Percentiles rank a stretch among this genome's conserved stretches.
phyloP scores from a whole-genome alignment of 305 asterid genomes.

The Solanum hybrid region DNA sequence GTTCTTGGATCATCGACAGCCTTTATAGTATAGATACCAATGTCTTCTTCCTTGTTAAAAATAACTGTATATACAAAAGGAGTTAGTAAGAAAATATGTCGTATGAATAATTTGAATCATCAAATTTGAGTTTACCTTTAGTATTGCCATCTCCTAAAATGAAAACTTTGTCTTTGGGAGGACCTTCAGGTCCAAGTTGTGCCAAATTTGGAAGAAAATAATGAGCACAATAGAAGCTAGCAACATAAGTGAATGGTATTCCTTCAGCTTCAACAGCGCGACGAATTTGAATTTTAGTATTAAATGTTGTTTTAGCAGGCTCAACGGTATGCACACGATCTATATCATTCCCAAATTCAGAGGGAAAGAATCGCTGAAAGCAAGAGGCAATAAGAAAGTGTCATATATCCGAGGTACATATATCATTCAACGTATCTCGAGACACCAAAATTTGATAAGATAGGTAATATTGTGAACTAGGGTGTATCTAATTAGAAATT shows the following conservation, averaged over 20 bases:
- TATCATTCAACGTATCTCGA: no score
- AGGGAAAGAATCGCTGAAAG: slow-evolving; percentile 17
- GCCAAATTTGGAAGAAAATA: slow-evolving; percentile 9
- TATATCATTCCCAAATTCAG: slow-evolving; percentile 18
- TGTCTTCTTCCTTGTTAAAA: slow-evolving; percentile 21
- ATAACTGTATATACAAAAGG: slow-evolving; percentile 7
- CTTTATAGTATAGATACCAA: slow-evolving; percentile 23
- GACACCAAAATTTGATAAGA: no score
- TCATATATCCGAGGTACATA: not conserved
- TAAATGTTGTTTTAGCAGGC: slow-evolving; percentile 10
- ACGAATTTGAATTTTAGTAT: slow-evolving; percentile 6
- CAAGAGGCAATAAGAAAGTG: not conserved
- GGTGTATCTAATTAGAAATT: no score
- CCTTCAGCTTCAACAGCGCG: slow-evolving; percentile 18
- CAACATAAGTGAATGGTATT: slow-evolving; percentile 17
- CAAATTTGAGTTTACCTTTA: slow-evolving; percentile 7
- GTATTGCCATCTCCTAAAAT: slow-evolving; percentile 24
- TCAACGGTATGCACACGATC: slow-evolving; percentile 8
- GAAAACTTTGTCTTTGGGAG: slow-evolving; percentile 19
- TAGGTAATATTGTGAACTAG: no score
- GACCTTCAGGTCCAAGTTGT: slow-evolving; percentile 1
- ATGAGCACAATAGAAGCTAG: slow-evolving; percentile 10
- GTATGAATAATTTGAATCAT: not conserved
- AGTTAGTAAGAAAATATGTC: not conserved
- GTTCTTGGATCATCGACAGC: slow-evolving; percentile 23